Conservation (phyloP, 768 basidiomycete species). For the Suillus hirtellus region DNA sequence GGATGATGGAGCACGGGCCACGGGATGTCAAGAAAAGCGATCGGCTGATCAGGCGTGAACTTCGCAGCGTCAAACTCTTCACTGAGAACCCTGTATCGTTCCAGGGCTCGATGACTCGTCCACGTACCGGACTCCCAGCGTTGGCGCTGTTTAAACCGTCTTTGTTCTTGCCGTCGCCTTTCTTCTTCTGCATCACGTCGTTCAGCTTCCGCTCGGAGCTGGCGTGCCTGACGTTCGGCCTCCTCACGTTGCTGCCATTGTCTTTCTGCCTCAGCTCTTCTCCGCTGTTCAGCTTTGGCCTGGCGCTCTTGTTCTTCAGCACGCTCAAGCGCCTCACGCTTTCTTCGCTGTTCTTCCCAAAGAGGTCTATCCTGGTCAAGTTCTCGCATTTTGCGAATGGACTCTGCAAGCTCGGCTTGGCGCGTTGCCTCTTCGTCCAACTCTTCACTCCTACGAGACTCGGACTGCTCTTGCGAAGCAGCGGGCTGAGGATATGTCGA, state of each 20-base stretch:
- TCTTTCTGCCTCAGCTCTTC: slow-evolving; percentile 33
- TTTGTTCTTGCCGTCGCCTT: slow-evolving; percentile 40
- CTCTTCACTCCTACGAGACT: not conserved
- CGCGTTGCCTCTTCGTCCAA: slow-evolving; percentile 40
- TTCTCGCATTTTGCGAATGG: slow-evolving; percentile 66
- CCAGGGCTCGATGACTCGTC: slow-evolving; percentile 66
- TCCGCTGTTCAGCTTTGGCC: slow-evolving; percentile 35
- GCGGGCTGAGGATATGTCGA: slow-evolving; percentile 5
- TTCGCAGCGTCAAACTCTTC: slow-evolving; percentile 64
- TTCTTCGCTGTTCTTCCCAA: slow-evolving; percentile 56
- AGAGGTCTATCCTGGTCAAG: slow-evolving; percentile 63
- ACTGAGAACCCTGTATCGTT: slow-evolving; percentile 61
- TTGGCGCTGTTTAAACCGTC: slow-evolving; percentile 48
- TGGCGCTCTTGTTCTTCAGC: slow-evolving; percentile 43
- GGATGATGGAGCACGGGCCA: slow-evolving; percentile 74
- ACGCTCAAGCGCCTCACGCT: slow-evolving; percentile 43
- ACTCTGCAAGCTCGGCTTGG: slow-evolving; percentile 55
- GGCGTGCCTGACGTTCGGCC: slow-evolving; percentile 24
- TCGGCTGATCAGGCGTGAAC: slow-evolving; percentile 50
- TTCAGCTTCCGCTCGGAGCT: slow-evolving; percentile 30
- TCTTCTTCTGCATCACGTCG: slow-evolving; percentile 35
- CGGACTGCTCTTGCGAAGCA: slow-evolving; percentile 7
- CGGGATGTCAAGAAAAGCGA: slow-evolving; percentile 65
- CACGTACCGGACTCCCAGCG: slow-evolving; percentile 62
- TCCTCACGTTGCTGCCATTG: slow-evolving; percentile 26